Conservation (phyloP, 352 stramenopile genomes). For the Phytophthora pistaciae region DNA sequence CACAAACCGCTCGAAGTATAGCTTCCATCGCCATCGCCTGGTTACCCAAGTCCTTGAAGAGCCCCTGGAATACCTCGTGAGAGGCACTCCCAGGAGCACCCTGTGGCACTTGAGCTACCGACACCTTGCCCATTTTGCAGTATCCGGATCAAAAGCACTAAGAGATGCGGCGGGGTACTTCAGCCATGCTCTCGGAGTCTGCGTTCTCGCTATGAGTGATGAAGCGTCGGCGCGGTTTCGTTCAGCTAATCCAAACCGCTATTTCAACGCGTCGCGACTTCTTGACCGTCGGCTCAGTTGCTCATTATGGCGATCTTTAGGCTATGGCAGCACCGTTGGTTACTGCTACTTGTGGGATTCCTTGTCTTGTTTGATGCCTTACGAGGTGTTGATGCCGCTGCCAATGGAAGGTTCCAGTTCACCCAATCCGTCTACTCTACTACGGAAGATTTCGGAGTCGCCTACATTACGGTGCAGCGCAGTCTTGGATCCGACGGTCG, state of each 20-base stretch:
- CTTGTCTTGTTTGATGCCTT: neutral
- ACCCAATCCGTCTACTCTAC: constrained; percentile 59
- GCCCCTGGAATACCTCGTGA: constrained; percentile 68
- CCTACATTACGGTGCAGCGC: constrained; percentile 71
- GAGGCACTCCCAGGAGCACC: constrained; percentile 39
- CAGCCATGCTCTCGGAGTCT: neutral
- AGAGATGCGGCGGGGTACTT: neutral
- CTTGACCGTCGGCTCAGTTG: neutral
- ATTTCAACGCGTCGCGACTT: constrained; percentile 18
- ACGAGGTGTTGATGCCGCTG: constrained; percentile 11
- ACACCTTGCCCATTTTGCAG: constrained; percentile 39
- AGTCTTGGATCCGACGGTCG: constrained; percentile 68
- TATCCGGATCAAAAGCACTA: constrained; percentile 11
- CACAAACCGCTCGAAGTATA: constrained; percentile 73
- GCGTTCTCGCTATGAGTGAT: neutral
- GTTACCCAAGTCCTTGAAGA: constrained; percentile 78
- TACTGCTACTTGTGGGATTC: neutral
- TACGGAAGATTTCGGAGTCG: constrained; percentile 73
- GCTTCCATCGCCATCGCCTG: constrained; percentile 82
- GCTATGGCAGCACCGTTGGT: constrained; percentile 1
- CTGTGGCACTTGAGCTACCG: constrained; percentile 23
- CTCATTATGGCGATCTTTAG: constrained; percentile 24
- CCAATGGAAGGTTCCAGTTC: constrained; percentile 70
- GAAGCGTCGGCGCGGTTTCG: constrained; percentile 33
- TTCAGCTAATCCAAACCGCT: neutral